These are phyloP conservation scores for Neopestalotiopsis sp. DNA, from an alignment of 2,329 filamentous ascomycete species.

Conservation along the genomic window DNA sequence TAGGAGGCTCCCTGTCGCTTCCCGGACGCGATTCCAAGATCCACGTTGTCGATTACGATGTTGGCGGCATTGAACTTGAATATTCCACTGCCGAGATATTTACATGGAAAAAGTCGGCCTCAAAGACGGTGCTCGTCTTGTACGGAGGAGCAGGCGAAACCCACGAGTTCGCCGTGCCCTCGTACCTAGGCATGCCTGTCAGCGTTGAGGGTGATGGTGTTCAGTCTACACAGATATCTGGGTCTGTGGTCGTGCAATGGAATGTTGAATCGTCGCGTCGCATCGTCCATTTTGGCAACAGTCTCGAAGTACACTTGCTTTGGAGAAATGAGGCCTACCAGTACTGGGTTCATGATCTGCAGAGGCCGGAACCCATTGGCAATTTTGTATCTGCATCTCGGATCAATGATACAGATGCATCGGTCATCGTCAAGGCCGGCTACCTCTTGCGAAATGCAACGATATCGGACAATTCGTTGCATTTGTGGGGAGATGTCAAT, in stretches of 20 bases:
- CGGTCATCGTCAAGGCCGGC: conserved; percentile 13
- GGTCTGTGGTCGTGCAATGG: background rate
- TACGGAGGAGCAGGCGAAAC: conserved; percentile 5
- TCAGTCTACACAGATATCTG: conserved; percentile 35
- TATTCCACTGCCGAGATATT: conserved; percentile 76
- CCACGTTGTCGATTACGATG: conserved; percentile 69
- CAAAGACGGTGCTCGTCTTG: background rate
- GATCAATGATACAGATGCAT: background rate
- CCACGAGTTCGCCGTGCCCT: background rate
- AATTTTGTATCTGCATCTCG: background rate
- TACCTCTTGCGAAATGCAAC: conserved; percentile 13
- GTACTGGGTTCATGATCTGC: background rate
- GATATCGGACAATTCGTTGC: background rate
- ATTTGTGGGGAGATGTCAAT: conserved; percentile 6
- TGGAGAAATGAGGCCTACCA: background rate
- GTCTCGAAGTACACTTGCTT: background rate
- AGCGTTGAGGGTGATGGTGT: conserved; percentile 50
- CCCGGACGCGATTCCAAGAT: conserved; percentile 69
- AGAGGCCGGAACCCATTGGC: background rate
- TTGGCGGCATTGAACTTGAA: conserved; percentile 62
- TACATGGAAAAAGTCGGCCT: conserved; percentile 56
- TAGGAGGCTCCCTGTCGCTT: conserved; percentile 27
- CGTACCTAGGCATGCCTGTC: conserved; percentile 35
- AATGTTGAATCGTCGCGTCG: background rate
- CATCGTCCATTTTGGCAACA: background rate